These are phyloP conservation scores for Trichoderma sp. DNA, from an alignment of 2,329 filamentous ascomycete genomes.

Conservation along the genomic window DNA sequence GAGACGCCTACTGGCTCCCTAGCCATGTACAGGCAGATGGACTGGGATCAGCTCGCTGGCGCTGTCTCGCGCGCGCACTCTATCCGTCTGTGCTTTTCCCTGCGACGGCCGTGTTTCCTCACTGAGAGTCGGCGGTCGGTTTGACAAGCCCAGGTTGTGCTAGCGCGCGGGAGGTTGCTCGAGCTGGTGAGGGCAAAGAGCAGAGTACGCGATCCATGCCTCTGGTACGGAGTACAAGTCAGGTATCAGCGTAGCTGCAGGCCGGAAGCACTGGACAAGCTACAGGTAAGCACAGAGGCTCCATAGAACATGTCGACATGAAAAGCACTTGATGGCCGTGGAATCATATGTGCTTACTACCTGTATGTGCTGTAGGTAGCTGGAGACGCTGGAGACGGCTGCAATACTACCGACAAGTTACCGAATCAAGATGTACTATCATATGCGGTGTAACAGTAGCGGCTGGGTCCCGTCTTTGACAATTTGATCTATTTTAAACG, in stretches of 20 bases:
- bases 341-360: neutral
- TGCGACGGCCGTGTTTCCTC: neutral
- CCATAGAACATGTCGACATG: neutral
- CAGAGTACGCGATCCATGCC: neutral
- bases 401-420: neutral
- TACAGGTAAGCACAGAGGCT: neutral
- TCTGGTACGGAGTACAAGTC: neutral
- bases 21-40: neutral
- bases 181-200: slow-evolving; percentile 6
- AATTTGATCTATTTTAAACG: neutral
- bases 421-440: neutral
- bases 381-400: neutral
- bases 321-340: neutral
- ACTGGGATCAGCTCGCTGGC: slow-evolving; percentile 7
- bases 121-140: neutral
- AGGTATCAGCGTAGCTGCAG: neutral
- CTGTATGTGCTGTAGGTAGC: neutral
- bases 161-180: slow-evolving; percentile 17
- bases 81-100: neutral
- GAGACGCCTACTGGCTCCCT: neutral
- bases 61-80: neutral
- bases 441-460: slow-evolving; percentile 12
- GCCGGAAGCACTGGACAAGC: neutral
- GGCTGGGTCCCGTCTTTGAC: neutral
- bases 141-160: neutral